Percentiles rank a stretch among this genome's conserved stretches.
These are phyloP conservation scores for Chlamydomonas urium DNA, from an alignment of 139 green algal species.

Conservation along the genomic window DNA sequence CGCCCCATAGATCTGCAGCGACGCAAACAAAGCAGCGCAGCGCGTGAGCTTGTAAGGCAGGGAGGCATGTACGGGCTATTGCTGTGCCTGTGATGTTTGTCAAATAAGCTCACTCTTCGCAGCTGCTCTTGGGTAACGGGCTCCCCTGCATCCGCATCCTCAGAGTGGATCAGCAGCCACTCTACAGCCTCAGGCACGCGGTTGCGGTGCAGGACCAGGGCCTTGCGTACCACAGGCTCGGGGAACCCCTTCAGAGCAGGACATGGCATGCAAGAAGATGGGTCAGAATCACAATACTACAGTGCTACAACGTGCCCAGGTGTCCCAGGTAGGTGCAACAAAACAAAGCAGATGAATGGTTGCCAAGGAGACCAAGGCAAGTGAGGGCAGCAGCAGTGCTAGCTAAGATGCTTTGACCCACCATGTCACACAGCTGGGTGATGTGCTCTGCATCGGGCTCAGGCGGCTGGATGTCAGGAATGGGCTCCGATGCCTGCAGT, in stretches of 20 bases:
- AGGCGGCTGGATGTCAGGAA: neutral
- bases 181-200: conserved; percentile 41
- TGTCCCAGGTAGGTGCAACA: no score
- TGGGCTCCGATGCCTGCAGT: no score
- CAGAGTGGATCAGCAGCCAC: conserved; percentile 48
- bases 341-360: no score
- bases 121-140: conserved; percentile 44
- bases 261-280: no score
- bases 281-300: no score
- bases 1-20: neutral
- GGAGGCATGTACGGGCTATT: neutral
- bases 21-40: neutral
- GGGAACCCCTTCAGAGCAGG: conserved; percentile 39
- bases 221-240: conserved; percentile 41
- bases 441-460: conserved; percentile 1
- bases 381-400: no score
- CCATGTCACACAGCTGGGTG: neutral
- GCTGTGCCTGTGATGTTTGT: neutral
- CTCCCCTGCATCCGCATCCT: conserved; percentile 40
- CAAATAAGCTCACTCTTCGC: conserved; percentile 17
- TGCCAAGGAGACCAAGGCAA: no score
- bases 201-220: conserved; percentile 42
- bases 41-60: neutral
- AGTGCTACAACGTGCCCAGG: neutral
- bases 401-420: no score